phyloP scores from a whole-genome alignment of 495 filamentous ascomycete genomes.

The Daldinia loculata region DNA sequence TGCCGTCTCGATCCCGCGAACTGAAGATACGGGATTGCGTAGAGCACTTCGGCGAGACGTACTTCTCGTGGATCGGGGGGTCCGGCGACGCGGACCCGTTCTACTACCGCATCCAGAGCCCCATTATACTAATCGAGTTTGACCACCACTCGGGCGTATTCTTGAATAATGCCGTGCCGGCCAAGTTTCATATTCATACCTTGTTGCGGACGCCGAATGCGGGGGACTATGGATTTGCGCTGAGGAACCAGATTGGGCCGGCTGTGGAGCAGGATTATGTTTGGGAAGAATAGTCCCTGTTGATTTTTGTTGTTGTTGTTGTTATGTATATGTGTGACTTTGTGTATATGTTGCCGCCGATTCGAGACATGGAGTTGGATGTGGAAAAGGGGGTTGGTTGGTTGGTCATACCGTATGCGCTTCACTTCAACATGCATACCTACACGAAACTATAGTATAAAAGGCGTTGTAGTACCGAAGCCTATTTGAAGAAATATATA shows the following conservation, averaged over 20 bases:
- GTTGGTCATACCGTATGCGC: constrained; percentile 1
- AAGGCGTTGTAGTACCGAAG: background rate
- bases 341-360: background rate
- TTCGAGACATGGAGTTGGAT: background rate
- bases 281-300: constrained; percentile 45
- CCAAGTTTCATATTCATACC: constrained; percentile 81
- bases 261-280: constrained; percentile 52
- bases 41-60: constrained; percentile 68
- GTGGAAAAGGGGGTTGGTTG: background rate
- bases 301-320: background rate
- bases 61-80: constrained; percentile 79
- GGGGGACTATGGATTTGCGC: constrained; percentile 73
- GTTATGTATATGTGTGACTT: background rate
- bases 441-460: background rate
- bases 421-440: constrained; percentile 18
- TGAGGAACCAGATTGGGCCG: constrained; percentile 45
- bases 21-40: constrained; percentile 62
- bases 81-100: constrained; percentile 72
- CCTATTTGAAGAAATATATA: background rate
- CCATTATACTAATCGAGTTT: constrained; percentile 76
- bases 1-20: constrained; percentile 62
- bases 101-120: constrained; percentile 79
- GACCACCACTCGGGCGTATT: constrained; percentile 85
- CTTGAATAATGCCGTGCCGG: constrained; percentile 73
- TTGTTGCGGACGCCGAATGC: constrained; percentile 73